Percentiles rank a stretch among this genome's conserved stretches.
These are phyloP conservation scores for Ramichloridium luteum DNA, from an alignment of 2,329 filamentous ascomycete genomes.

Conservation along the genomic window DNA sequence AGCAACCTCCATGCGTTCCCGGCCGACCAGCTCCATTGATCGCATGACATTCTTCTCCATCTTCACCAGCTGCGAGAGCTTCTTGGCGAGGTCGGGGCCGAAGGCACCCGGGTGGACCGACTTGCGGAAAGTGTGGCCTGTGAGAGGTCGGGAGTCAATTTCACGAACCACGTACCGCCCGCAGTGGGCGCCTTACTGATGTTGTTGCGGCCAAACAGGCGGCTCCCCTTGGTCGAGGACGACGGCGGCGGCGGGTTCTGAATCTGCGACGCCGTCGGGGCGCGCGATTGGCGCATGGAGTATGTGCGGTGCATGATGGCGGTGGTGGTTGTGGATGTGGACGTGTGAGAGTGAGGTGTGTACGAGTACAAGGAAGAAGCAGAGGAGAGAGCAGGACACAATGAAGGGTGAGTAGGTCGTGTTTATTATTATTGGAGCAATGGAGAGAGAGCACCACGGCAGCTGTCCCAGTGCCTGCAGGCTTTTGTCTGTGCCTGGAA, in stretches of 20 bases:
- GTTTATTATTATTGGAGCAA: too few species aligned
- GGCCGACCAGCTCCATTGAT: slow-evolving; percentile 85
- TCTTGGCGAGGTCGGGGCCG: slow-evolving; percentile 84
- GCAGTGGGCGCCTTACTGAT: slow-evolving; percentile 54
- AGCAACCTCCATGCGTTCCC: slow-evolving; percentile 96
- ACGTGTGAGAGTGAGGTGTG: slow-evolving; percentile 2
- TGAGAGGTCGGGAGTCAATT: slow-evolving; percentile 4
- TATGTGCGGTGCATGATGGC: slow-evolving; percentile 88
- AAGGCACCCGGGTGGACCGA: slow-evolving; percentile 62
- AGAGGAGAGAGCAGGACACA: too few species aligned
- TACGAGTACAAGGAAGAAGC: not conserved
- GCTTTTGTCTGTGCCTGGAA: too few species aligned
- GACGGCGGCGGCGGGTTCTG: slow-evolving; percentile 88
- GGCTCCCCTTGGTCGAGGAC: slow-evolving; percentile 80
- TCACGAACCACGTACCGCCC: too few species aligned
- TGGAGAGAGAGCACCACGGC: too few species aligned
- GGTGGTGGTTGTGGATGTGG: slow-evolving; percentile 5
- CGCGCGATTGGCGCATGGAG: slow-evolving; percentile 94
- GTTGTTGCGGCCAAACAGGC: slow-evolving; percentile 76
- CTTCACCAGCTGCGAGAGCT: slow-evolving; percentile 94
- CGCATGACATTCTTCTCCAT: slow-evolving; percentile 99
- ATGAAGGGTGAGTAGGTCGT: too few species aligned
- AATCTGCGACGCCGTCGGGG: slow-evolving; percentile 81
- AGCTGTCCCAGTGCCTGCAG: too few species aligned
- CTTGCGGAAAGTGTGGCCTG: slow-evolving; percentile 59